These are phyloP conservation scores for Chlamydomonas schloesseri DNA, from an alignment of 139 green algal species.

Conservation along the genomic window DNA sequence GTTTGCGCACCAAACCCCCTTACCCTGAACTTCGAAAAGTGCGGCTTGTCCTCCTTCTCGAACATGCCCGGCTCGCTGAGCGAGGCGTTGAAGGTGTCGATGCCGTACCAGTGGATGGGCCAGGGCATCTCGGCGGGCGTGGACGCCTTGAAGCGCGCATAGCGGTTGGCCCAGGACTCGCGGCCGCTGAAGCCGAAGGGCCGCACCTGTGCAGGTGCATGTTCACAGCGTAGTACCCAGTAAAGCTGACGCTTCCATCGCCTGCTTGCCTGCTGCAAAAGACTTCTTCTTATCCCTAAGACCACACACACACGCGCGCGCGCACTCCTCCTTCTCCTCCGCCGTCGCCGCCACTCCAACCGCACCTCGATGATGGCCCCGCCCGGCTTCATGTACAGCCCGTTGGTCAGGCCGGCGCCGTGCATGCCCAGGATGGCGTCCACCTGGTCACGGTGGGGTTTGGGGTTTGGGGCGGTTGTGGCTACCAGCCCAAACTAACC, in stretches of 20 bases:
- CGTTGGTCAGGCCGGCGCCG: constrained; percentile 37
- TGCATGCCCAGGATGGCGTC: constrained; percentile 37
- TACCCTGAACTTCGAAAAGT: constrained; percentile 30
- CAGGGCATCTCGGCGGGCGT: constrained; percentile 9
- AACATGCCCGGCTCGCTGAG: constrained; percentile 17
- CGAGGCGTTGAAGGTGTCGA: constrained; percentile 36
- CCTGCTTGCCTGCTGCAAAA: too few relatives aligned
- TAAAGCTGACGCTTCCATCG: too few relatives aligned
- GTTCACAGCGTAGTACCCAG: too few relatives aligned
- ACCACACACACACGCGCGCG: too few relatives aligned
- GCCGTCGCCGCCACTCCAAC: too few relatives aligned
- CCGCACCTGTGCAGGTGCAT: background rate
- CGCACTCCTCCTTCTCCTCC: too few relatives aligned
- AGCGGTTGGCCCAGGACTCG: constrained; percentile 39
- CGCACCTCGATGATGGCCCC: constrained; percentile 1
- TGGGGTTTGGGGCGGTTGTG: too few relatives aligned
- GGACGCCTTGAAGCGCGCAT: constrained; percentile 39
- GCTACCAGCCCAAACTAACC: too few relatives aligned
- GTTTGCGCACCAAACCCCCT: too few relatives aligned
- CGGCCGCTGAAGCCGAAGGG: constrained; percentile 38
- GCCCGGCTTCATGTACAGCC: constrained; percentile 38
- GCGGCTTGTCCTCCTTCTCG: constrained; percentile 30
- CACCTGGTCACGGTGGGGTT: background rate
- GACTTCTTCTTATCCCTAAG: too few relatives aligned
- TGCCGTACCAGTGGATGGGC: constrained; percentile 22